Base-by-base conservation (phyloP, 2,329 filamentous ascomycete genomes). In the Akanthomyces muscarius region DNA sequence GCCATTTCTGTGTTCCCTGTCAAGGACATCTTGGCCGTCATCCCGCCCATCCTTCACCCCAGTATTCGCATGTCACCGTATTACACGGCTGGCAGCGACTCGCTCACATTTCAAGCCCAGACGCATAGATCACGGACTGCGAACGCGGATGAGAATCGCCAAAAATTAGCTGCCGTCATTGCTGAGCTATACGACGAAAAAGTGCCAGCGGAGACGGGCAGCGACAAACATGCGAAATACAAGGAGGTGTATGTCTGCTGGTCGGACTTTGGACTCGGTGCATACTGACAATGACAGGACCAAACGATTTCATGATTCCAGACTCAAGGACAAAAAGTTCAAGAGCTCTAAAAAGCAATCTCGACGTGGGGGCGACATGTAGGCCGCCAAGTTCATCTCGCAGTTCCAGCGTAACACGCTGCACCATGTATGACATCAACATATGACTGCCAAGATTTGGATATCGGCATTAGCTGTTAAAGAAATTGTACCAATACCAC, bases 41-140 rank as follows among this genome's bases (percentile, higher is more conserved):
- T 86, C 8, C 84, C 84, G 0, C 78, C 75, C 61, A 65, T 82
- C 18, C 65, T 87, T 41, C 81, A 82, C 47, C 44, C 69, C 4
- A 72, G 70, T n/a, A 67, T 86, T 36, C 77, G 81, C n/a, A 67
- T 71, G 28, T 86, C 83, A 3, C 83, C 77, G 50, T 86, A 86
- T 68, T 86, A 86, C 69, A 77, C 80, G 1, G 76, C 73, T 47
- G 71, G 76, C 42, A 84, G 72, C 64, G 82, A 86, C 69, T 80
- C 78, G 47, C 78, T 86, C 64, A 80, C 77, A 0, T 80, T 87
- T 41, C 80, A 85, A 60, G 82, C 82, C 0, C 84, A 87, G 69
- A 81, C 78, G 2, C 77, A 82, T 60, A 77, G 84, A 23, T 83
- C 81, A 45, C 76, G 82, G 52, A 74, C 74, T 18, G 77, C 80